phyloP scores from a whole-genome alignment of 768 basidiomycete species.

The Tulasnella sp. region DNA sequence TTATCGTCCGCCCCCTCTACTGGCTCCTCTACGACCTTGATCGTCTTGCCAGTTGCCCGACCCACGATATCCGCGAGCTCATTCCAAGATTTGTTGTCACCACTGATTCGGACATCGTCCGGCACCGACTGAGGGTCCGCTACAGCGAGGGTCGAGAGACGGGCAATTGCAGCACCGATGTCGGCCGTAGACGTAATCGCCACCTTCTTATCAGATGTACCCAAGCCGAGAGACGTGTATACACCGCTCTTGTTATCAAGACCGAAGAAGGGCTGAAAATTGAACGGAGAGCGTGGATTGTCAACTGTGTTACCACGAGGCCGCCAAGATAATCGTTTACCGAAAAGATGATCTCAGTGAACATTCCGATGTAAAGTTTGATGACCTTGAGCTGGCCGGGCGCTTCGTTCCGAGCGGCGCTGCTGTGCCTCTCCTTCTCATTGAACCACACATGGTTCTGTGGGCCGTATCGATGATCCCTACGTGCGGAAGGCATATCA shows the following conservation, averaged over 20 bases:
- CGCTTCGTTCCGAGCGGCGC: background rate
- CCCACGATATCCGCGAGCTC: slow-evolving; percentile 1
- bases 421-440: background rate
- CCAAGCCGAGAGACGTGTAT: background rate
- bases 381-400: background rate
- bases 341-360: background rate
- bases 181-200: background rate
- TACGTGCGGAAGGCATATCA: too few relatives aligned
- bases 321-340: background rate
- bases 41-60: background rate
- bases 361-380: background rate
- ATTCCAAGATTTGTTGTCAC: background rate
- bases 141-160: background rate
- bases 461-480: background rate
- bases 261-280: slow-evolving; percentile 5
- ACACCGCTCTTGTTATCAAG: slow-evolving; percentile 1
- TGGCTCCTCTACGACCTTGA: background rate
- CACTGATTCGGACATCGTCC: slow-evolving; percentile 1
- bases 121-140: slow-evolving; percentile 3
- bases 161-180: background rate
- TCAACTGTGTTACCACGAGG: background rate
- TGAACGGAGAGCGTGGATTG: background rate
- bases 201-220: background rate
- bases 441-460: background rate
- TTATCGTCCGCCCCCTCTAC: too few relatives aligned